Base-by-base conservation (phyloP, 2,329 filamentous ascomycete genomes). In the Colletotrichum scovillei region DNA sequence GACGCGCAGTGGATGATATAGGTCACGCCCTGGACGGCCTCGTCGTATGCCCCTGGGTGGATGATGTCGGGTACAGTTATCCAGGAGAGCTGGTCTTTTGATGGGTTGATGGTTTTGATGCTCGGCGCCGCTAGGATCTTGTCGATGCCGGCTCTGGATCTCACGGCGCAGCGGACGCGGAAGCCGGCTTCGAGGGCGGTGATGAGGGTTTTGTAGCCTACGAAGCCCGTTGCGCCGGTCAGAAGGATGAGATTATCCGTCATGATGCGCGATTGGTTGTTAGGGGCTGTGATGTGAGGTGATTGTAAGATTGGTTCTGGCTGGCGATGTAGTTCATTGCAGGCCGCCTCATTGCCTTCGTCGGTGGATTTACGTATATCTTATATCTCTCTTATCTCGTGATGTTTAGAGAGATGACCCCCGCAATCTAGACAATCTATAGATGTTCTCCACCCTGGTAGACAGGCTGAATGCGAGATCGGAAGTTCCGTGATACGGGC, bases 1-100 rank as follows among this genome's bases (percentile, higher is more conserved):
- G 82, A 78, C 1, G 80, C 79, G n/a, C 78, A 59, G 68, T 81
- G 79, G 22, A 83, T 76, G 60, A 86, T 79, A 75, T 81, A 83
- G 19, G 78, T 79, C 52, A 83, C 82, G 4, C 79, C 84, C 55
- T 81, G 76, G 67, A 84, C 79, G 14, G 83, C 84, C 32, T 83
- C 79, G 32, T 86, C 81, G 63, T 84, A 86, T 2, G 84, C 84
- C 19, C 79, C 79, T 0, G 78, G 76, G 4, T 75, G 76, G 0
- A 79, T 76, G 28, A 86, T 63, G 63, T 85, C 82, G 1, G 83
- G 81, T 1, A 86, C 81, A 42, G 83, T 69, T 26, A 77, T 72
- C 69, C 76, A 78, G 8, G 76, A 76, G 1, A 80, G 74, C 22
- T 75, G 75, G 9, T 66, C 71, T 24, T 70, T 49, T 16, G 58